A percentile compares a stretch with the other conserved stretches of the same genome.
Conservation (phyloP, 805 yeast genomes). For the Zygosaccharomyces gambellarensis region DNA sequence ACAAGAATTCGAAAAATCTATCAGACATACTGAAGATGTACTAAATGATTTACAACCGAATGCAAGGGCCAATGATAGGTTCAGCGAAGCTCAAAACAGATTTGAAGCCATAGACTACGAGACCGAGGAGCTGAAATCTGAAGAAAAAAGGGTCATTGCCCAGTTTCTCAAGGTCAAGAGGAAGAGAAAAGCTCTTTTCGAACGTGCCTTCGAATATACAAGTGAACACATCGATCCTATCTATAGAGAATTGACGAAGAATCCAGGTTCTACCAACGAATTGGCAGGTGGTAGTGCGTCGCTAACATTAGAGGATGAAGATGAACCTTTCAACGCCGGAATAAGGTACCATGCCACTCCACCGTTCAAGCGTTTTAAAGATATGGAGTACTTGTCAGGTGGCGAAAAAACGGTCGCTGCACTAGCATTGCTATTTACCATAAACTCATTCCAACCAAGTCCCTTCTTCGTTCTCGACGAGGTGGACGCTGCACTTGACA, state of each 20-base stretch:
- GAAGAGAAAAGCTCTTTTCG: slow-evolving; percentile 58
- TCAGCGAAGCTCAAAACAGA: slow-evolving; percentile 60
- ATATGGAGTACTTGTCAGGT: slow-evolving; percentile 88
- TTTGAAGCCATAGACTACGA: slow-evolving; percentile 60
- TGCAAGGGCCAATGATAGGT: slow-evolving; percentile 70
- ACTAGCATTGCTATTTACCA: slow-evolving; percentile 81
- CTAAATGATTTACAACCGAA: slow-evolving; percentile 61
- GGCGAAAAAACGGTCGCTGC: slow-evolving; percentile 98
- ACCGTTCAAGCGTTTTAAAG: slow-evolving; percentile 87
- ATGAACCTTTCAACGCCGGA: slow-evolving; percentile 82
- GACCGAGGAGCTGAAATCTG: slow-evolving; percentile 53
- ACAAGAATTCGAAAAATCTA: slow-evolving; percentile 37
- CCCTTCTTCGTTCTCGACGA: slow-evolving; percentile 96
- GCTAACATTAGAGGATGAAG: slow-evolving; percentile 79
- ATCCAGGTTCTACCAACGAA: slow-evolving; percentile 46
- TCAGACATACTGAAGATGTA: slow-evolving; percentile 35
- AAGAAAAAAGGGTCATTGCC: slow-evolving; percentile 50
- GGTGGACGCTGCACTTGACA: slow-evolving; percentile 96
- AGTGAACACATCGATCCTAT: slow-evolving; percentile 65
- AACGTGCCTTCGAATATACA: slow-evolving; percentile 71
- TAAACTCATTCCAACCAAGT: slow-evolving; percentile 85
- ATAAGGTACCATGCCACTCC: slow-evolving; percentile 92
- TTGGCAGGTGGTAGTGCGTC: slow-evolving; percentile 94
- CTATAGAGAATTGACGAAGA: slow-evolving; percentile 79
- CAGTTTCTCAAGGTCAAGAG: slow-evolving; percentile 57